phyloP scores from a whole-genome alignment of 2,329 filamentous ascomycete genomes.

The Aspergillus sclerotialis region DNA sequence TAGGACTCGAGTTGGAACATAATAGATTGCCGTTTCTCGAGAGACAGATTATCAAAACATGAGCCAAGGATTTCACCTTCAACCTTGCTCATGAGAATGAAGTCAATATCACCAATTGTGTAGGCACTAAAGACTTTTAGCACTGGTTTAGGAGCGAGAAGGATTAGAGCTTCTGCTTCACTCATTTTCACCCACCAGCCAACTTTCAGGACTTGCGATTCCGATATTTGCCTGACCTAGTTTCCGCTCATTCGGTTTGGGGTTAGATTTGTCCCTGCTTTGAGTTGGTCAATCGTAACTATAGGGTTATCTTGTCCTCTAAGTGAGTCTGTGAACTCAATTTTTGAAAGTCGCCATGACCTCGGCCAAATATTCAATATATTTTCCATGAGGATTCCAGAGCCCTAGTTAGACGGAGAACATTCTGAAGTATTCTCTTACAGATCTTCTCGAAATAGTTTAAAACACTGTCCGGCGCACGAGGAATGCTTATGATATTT shows the following conservation, averaged over 20 bases:
- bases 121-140: slow-evolving; percentile 10
- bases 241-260: neutral
- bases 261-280: neutral
- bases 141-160: slow-evolving; percentile 5
- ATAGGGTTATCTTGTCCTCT: neutral
- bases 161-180: slow-evolving; percentile 7
- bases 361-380: neutral
- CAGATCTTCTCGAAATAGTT: neutral
- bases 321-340: neutral
- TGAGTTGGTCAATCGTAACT: neutral
- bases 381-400: neutral
- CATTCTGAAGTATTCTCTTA: neutral
- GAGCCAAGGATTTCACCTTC: slow-evolving; percentile 3
- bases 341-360: neutral
- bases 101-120: slow-evolving; percentile 6
- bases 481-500: too few species aligned
- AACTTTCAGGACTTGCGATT: slow-evolving; percentile 3
- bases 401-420: neutral
- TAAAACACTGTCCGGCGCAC: neutral
- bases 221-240: neutral
- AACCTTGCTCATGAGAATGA: slow-evolving; percentile 10
- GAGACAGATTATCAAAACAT: slow-evolving; percentile 8
- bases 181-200: slow-evolving; percentile 6
- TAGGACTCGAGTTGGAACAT: slow-evolving; percentile 5
- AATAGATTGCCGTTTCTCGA: slow-evolving; percentile 5